These are phyloP conservation scores for Penicillium riverlandense DNA, from an alignment of 495 filamentous ascomycete genomes.

Conservation along the genomic window DNA sequence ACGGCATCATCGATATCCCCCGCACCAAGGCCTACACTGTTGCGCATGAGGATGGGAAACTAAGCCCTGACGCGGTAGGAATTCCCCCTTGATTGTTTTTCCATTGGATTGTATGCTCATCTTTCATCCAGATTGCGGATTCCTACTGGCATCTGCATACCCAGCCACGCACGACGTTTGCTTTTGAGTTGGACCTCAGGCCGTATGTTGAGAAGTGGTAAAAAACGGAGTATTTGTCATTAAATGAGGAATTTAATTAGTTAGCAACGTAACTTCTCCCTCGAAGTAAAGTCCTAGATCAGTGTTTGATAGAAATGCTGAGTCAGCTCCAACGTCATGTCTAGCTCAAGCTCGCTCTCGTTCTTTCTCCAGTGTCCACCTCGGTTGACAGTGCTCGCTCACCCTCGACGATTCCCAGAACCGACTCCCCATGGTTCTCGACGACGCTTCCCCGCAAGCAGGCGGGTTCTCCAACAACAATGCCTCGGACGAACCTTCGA, in stretches of 20 bases:
- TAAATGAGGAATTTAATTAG: neutral
- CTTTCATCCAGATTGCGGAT: slow-evolving; percentile 68
- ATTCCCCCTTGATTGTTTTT: neutral
- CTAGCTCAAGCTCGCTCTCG: no score
- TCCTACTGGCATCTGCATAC: slow-evolving; percentile 84
- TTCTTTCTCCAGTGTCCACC: no score
- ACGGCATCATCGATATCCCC: slow-evolving; percentile 84
- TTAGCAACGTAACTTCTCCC: neutral
- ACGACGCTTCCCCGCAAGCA: slow-evolving; percentile 16
- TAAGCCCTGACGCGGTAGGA: slow-evolving; percentile 75
- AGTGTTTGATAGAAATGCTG: no score
- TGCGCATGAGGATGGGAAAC: slow-evolving; percentile 63
- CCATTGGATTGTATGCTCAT: slow-evolving; percentile 5
- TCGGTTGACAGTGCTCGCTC: no score
- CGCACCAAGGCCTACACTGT: slow-evolving; percentile 53
- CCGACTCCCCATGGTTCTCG: slow-evolving; percentile 11
- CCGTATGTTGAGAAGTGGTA: slow-evolving; percentile 75
- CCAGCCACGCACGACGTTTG: slow-evolving; percentile 73
- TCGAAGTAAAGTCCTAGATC: no score
- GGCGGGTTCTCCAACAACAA: neutral
- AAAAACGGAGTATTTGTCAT: neutral
- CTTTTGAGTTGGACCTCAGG: slow-evolving; percentile 77
- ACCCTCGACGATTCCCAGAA: no score
- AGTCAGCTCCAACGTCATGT: no score
- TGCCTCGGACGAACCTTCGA: slow-evolving; percentile 1